Conservation (phyloP, 805 yeast genomes). For the Teunomyces tritomae region DNA sequence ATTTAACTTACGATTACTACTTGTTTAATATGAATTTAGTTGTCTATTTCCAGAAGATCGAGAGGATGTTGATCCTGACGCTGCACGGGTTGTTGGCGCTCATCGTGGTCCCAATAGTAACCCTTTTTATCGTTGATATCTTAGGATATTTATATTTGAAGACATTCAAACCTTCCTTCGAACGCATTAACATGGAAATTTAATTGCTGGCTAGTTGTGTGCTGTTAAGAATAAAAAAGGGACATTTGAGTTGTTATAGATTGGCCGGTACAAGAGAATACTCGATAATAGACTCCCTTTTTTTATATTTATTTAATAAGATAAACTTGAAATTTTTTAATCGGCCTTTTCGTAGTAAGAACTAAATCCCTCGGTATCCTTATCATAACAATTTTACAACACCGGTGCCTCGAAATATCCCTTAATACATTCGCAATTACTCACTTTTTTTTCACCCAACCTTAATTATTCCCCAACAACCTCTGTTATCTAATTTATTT, state of each 20-base stretch:
- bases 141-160: conserved; percentile 6
- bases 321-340: not conserved
- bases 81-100: conserved; percentile 6
- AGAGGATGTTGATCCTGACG: conserved; percentile 7
- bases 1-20: not conserved
- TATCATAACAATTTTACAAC: no score
- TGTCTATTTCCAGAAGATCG: conserved; percentile 3
- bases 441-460: not conserved
- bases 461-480: not conserved
- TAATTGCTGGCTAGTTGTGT: not conserved
- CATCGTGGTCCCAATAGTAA: conserved; percentile 3
- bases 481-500: not conserved
- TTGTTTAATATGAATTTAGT: conserved; percentile 3
- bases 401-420: no score
- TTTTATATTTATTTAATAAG: not conserved
- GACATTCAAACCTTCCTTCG: conserved; percentile 3
- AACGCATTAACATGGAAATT: not conserved
- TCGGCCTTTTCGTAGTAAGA: not conserved
- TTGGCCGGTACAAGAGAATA: not conserved
- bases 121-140: conserved; percentile 4
- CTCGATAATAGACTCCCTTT: not conserved
- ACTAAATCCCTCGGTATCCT: no score
- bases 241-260: not conserved
- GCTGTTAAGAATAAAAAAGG: not conserved
- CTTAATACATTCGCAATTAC: no score